Percentiles rank a stretch among this genome's conserved stretches.
These are phyloP conservation scores for Zhuliangozyma blackwelliae DNA, from an alignment of 1,139 yeast genomes.

Conservation along the genomic window DNA sequence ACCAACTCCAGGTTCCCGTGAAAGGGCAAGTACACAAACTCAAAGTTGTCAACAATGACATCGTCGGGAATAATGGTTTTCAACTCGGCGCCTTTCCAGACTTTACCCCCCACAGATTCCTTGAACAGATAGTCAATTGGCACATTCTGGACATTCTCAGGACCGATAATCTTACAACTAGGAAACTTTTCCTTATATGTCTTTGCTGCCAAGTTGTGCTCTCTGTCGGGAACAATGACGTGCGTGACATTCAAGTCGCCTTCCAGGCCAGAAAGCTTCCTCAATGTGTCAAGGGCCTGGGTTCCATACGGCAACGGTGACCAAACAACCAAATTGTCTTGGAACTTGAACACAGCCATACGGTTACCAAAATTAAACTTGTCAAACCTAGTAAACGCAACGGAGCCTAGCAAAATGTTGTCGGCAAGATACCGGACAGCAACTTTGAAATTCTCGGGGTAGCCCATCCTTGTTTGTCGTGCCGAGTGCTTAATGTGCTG, in stretches of 20 bases:
- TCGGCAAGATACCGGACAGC: slow-evolving; percentile 44
- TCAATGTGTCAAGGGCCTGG: slow-evolving; percentile 35
- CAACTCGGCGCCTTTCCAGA: slow-evolving; percentile 19
- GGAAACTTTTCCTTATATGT: slow-evolving; percentile 50
- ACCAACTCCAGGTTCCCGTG: slow-evolving; percentile 56
- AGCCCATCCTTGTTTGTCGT: slow-evolving; percentile 17
- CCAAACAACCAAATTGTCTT: slow-evolving; percentile 46
- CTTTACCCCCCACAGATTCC: slow-evolving; percentile 21
- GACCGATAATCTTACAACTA: slow-evolving; percentile 46
- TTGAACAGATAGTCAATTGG: slow-evolving; percentile 33
- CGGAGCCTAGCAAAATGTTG: slow-evolving; percentile 46
- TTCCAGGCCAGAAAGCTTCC: slow-evolving; percentile 27
- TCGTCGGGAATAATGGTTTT: slow-evolving; percentile 21
- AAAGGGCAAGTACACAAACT: slow-evolving; percentile 52
- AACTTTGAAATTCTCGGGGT: slow-evolving; percentile 34
- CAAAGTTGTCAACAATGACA: slow-evolving; percentile 35
- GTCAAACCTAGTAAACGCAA: slow-evolving; percentile 39
- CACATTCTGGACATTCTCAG: slow-evolving; percentile 33
- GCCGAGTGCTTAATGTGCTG: background rate
- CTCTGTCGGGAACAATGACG: slow-evolving; percentile 49
- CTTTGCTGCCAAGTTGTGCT: slow-evolving; percentile 54
- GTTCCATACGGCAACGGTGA: slow-evolving; percentile 59
- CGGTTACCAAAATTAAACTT: slow-evolving; percentile 56
- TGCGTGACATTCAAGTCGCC: slow-evolving; percentile 32
- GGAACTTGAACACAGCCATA: slow-evolving; percentile 45